These are phyloP conservation scores for Cladobotryum protrusum DNA, from an alignment of 2,329 filamentous ascomycete genomes.

Conservation along the genomic window DNA sequence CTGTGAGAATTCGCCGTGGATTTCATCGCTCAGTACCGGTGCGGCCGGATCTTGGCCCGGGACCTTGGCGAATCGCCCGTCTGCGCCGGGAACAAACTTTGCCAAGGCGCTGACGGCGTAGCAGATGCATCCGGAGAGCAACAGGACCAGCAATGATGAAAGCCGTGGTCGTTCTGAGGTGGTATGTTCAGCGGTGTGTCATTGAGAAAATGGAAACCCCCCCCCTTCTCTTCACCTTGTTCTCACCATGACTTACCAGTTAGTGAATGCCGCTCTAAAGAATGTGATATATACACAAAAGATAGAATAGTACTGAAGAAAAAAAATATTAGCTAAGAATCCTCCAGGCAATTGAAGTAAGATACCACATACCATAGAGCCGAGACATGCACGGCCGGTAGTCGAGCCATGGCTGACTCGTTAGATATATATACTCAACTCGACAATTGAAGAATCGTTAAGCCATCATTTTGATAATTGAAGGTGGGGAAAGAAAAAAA, in stretches of 20 bases:
- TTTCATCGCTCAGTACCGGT: slow-evolving; percentile 13
- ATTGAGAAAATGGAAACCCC: background rate
- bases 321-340: background rate
- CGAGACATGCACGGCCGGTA: slow-evolving; percentile 8
- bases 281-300: slow-evolving; percentile 42
- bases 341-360: background rate
- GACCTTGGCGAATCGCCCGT: slow-evolving; percentile 38
- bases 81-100: slow-evolving; percentile 40
- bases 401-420: slow-evolving; percentile 7
- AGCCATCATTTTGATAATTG: background rate
- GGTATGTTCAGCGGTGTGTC: background rate
- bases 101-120: slow-evolving; percentile 37
- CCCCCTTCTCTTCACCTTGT: background rate
- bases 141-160: slow-evolving; percentile 41
- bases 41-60: slow-evolving; percentile 14
- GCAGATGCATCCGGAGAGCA: slow-evolving; percentile 38
- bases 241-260: slow-evolving; percentile 32
- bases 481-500: background rate
- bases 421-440: background rate
- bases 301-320: slow-evolving; percentile 37
- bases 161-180: slow-evolving; percentile 41
- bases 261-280: slow-evolving; percentile 42
- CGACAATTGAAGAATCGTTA: background rate
- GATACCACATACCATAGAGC: slow-evolving; percentile 9
- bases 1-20: slow-evolving; percentile 26